Base-by-base conservation (phyloP, 306 rosid species). In the Cotoneaster glaucophyllus region DNA sequence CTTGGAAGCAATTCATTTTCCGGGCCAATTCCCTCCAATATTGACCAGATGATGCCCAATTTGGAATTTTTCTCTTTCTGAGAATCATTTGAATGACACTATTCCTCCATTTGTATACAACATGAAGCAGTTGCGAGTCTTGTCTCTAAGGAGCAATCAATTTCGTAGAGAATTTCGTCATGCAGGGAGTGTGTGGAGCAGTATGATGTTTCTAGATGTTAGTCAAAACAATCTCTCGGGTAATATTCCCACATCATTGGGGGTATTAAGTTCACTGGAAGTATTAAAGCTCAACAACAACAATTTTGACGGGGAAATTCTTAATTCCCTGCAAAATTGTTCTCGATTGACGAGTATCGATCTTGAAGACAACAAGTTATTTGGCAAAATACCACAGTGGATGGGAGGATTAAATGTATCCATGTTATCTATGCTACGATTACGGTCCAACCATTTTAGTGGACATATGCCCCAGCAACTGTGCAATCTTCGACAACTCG, bases 41-140 rank as follows among this genome's bases (percentile, higher is more conserved):
- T 39, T 39, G 43, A 39, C 3, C 43, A 7, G 11, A 7, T 8
- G 25, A 15, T 64, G 22, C 68, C 68, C 4, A 17, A 64, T 0
- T 32, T 64, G 43, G 0, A 0, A 0, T 12, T 3, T 1, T 8
- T 37, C 0, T 37, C 43, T 37, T 37, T 8, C 0, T 37, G 43
- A 37, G 2, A 37, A 37, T 37, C 43, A 37, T 31, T 18, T 64
- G 14, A 64, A 31, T 17, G 68, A 8, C 10, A 31, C 22, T 0
- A 64, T 64, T 28, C 44, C 68, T 14, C 25, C 44, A 0, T 29
- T 7, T 8, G 5, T 64, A 7, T 29, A 1, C 13, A 8, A 31
- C 24, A 31, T 64, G 43, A 7, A 37, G 10, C 9, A 37, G 0
- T 3, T 37, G 13, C 0, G 0, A 31, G 0, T 18, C 0, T 13